Base-by-base conservation (phyloP, 331 rosid genomes). In the Quercus phellos region DNA sequence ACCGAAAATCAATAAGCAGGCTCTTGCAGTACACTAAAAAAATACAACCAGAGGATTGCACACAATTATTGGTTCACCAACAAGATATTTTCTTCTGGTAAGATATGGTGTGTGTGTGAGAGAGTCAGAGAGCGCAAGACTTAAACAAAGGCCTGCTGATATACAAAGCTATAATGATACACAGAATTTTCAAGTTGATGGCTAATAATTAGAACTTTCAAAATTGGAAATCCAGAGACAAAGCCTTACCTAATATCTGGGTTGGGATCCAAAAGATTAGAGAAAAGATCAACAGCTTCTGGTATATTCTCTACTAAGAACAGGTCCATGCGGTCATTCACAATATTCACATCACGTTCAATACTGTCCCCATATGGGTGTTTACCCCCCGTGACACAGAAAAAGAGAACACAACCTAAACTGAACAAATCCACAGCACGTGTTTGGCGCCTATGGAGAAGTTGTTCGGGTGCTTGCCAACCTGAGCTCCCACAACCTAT, bases 401-500 rank as follows among this genome's bases (percentile, higher is more conserved):
- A 84, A 60, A 84, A 84, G 38, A 84, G 85, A 60, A 84, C 78
- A 74, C 87, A 80, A 4, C 85, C 87, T 74, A 84, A 80, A 26
- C 87, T 80, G 78, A 84, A 84, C 60, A 84, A 68, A 74, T 84
- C 87, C 5, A 84, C 85, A 2, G 87, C 87, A 17, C 82, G 87
- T 3, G 87, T 80, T 74, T 84, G 87, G 10, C 87, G 87, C 26
- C 66, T 77, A 61, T 64, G 85, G 24, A 38, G 82, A 69, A 84
- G 78, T 61, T 80, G 84, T 73, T 84, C 87, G 10, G 87, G 87
- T 74, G 87, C 87, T 77, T 77, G 87, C 87, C 87, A 84, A 35
- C 87, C 87, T 21, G 87, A 84, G 38, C 87, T 84, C 32, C 87
- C 87, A 55, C 71, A 77, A 59, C 87, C 87, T 80, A 73, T 19